Percentiles rank a stretch among this genome's conserved stretches.
Conservation (phyloP, 768 basidiomycete genomes). For the Suillus sp. region DNA sequence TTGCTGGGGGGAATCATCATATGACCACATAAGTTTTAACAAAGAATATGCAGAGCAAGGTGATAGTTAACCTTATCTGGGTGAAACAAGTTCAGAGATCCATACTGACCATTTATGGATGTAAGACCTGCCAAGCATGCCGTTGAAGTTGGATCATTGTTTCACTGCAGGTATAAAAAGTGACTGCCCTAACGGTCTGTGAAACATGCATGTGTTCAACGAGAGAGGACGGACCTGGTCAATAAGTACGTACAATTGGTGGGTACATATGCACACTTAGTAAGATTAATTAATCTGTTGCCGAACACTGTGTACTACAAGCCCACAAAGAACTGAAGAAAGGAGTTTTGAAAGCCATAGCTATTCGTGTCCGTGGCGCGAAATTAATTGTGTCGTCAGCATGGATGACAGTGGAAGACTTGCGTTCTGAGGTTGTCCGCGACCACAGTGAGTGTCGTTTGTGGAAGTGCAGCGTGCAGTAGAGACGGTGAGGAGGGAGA, state of each 20-base stretch:
- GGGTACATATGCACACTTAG: not conserved
- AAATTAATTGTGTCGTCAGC: slow-evolving; percentile 54
- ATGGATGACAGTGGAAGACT: slow-evolving; percentile 45
- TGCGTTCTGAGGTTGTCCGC: slow-evolving; percentile 19
- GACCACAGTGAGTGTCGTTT: slow-evolving; percentile 10
- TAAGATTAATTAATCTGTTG: not conserved
- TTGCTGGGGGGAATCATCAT: not conserved
- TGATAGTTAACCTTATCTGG: not conserved
- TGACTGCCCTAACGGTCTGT: not conserved
- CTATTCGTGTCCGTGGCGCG: slow-evolving; percentile 46
- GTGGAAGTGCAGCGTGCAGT: slow-evolving; percentile 26
- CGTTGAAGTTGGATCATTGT: not conserved
- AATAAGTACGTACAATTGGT: slow-evolving; percentile 4
- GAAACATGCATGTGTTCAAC: not conserved
- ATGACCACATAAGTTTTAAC: too few species aligned
- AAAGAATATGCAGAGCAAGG: too few species aligned
- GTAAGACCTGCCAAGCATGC: not conserved
- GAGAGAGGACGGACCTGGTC: not conserved
- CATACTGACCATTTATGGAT: not conserved
- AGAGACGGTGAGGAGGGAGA: slow-evolving; percentile 49
- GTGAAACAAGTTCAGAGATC: not conserved
- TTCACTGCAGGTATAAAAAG: not conserved
- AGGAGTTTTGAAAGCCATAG: slow-evolving; percentile 46
- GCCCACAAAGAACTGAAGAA: slow-evolving; percentile 31
- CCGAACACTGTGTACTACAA: not conserved